A percentile compares a stretch with the other conserved stretches of the same genome.
Conservation (phyloP, 2,329 filamentous ascomycete species). For the Penicillium sp. region DNA sequence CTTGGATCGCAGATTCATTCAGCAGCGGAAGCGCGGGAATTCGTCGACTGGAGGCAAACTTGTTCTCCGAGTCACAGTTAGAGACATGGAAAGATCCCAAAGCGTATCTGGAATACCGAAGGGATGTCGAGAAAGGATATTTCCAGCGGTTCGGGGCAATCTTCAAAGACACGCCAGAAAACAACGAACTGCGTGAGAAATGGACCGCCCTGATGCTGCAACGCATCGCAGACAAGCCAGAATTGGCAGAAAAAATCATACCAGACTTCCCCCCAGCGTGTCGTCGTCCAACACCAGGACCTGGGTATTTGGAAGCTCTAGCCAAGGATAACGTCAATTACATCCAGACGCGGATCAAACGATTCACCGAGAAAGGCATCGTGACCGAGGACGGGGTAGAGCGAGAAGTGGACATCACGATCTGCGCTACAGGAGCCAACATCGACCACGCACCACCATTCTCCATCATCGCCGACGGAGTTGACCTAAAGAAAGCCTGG, state of each 20-base stretch:
- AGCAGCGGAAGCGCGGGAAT: conserved; percentile 47
- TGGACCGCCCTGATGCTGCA: conserved; percentile 55
- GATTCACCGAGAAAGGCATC: conserved; percentile 60
- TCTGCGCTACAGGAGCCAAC: conserved; percentile 68
- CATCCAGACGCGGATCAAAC: conserved; percentile 55
- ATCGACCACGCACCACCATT: conserved; percentile 59
- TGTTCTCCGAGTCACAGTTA: conserved; percentile 52
- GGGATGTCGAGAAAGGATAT: conserved; percentile 58
- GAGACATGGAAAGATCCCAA: conserved; percentile 59
- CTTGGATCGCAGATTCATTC: conserved; percentile 66
- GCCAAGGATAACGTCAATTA: conserved; percentile 61
- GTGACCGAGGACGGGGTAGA: conserved; percentile 57
- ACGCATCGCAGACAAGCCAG: conserved; percentile 53
- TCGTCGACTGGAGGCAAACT: conserved; percentile 56
- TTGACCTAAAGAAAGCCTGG: conserved; percentile 58
- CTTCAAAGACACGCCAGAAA: conserved; percentile 53
- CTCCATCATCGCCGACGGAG: conserved; percentile 54
- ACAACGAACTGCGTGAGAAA: conserved; percentile 46
- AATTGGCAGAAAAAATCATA: conserved; percentile 54
- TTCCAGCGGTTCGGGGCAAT: conserved; percentile 57
- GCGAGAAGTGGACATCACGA: conserved; percentile 60
- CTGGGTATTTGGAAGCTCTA: conserved; percentile 65
- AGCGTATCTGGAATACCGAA: conserved; percentile 59
- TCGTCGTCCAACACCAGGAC: conserved; percentile 62
- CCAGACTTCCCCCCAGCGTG: conserved; percentile 65